Evolutionary conservation across 176 grass and related monocot genomes (phyloP).

Genomic region (Lolium multiflorum): DNA sequence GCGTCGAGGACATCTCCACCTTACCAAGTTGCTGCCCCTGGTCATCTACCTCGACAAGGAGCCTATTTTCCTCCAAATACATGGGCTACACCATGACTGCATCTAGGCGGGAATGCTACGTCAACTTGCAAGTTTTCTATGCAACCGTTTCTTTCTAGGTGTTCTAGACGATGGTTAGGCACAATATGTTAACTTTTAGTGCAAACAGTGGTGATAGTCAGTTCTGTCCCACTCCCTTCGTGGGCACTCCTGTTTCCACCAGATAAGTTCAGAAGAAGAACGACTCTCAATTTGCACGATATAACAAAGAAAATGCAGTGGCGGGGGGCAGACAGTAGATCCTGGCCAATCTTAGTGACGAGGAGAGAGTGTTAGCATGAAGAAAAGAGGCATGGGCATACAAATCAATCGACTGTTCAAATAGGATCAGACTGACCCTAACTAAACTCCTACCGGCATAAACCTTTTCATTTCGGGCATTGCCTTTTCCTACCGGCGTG

Average conservation of each 20-base stretch:
- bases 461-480: neutral
- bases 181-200: too few species aligned
- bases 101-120: too few species aligned
- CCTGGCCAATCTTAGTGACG: slow-evolving; percentile 21
- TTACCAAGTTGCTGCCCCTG: too few species aligned
- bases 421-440: slow-evolving; percentile 29
- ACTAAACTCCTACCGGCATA: neutral
- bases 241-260: slow-evolving; percentile 33
- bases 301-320: neutral
- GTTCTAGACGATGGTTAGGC: too few species aligned
- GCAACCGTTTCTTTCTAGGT: too few species aligned
- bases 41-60: too few species aligned
- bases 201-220: slow-evolving; percentile 32
- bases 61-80: too few species aligned
- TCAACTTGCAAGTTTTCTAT: too few species aligned
- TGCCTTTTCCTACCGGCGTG: neutral
- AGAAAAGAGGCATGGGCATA: neutral
- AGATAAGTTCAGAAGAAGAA: slow-evolving; percentile 30
- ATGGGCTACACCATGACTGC: too few species aligned
- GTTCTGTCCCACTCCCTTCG: slow-evolving; percentile 40
- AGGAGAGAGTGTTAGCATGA: slow-evolving; percentile 8
- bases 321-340: neutral
- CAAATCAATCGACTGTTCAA: slow-evolving; percentile 30
- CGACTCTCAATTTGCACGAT: too few species aligned
- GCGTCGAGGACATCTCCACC: too few species aligned